A percentile compares a stretch with the other conserved stretches of the same genome.
Conservation (phyloP, 129 eudicot genomes). For the Flaveria robusta region DNA sequence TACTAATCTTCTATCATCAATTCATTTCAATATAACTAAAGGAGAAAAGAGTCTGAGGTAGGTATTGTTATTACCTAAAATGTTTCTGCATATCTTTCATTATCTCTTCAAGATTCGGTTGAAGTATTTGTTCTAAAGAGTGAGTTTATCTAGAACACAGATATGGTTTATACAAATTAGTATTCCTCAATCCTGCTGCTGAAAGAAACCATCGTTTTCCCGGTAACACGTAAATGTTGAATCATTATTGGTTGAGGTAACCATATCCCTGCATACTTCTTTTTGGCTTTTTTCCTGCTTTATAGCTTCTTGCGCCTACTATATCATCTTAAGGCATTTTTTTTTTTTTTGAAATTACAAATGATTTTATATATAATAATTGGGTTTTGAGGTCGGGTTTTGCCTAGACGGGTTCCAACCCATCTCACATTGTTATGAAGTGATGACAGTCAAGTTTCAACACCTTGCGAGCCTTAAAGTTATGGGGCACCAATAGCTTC, state of each 20-base stretch:
- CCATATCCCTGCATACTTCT: slow-evolving; percentile 20
- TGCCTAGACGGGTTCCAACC: slow-evolving; percentile 1
- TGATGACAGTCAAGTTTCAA: not conserved
- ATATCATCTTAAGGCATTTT: not conserved
- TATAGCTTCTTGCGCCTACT: too few relatives aligned
- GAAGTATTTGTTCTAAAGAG: slow-evolving; percentile 38
- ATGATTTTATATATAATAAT: not conserved
- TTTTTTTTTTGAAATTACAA: not conserved
- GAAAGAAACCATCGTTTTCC: slow-evolving; percentile 48
- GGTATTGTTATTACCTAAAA: slow-evolving; percentile 45
- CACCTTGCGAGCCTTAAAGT: not conserved
- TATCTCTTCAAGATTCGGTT: slow-evolving; percentile 27
- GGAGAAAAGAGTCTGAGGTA: slow-evolving; percentile 83
- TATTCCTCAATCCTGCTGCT: slow-evolving; percentile 54
- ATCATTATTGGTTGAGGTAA: slow-evolving; percentile 29
- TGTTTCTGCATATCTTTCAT: slow-evolving; percentile 38
- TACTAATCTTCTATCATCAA: slow-evolving; percentile 64
- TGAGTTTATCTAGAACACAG: slow-evolving; percentile 47
- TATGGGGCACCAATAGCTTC: not conserved
- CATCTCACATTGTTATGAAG: not conserved
- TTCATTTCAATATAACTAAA: slow-evolving; percentile 48
- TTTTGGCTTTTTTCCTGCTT: not conserved
- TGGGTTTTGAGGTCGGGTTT: slow-evolving; percentile 3
- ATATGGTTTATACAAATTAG: slow-evolving; percentile 44
- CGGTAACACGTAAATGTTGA: slow-evolving; percentile 36